These are phyloP conservation scores for Heterococcus sp. DNA, from an alignment of 108 stramenopile species.

Conservation along the genomic window DNA sequence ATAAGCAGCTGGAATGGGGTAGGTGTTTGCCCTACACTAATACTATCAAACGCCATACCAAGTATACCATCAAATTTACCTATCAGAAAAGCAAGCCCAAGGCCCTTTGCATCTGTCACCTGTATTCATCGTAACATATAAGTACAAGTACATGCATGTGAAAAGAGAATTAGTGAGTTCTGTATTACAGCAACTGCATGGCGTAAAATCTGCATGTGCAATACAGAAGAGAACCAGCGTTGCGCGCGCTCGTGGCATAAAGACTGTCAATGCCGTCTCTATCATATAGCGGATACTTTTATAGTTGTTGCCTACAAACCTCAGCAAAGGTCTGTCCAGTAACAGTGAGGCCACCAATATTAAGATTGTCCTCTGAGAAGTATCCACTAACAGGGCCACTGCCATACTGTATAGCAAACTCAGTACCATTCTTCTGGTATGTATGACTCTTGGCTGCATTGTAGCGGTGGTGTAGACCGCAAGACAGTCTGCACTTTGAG, in stretches of 20 bases:
- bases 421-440: conserved; percentile 7
- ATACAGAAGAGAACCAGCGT: background rate
- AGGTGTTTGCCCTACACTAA: conserved; percentile 73
- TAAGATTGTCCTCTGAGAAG: conserved; percentile 53
- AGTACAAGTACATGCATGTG: background rate
- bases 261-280: background rate
- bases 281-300: too few species aligned
- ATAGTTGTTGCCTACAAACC: background rate
- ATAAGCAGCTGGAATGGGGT: conserved; percentile 92
- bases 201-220: background rate
- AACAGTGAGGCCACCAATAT: conserved; percentile 55
- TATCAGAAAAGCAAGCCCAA: conserved; percentile 86
- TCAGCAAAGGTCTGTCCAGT: conserved; percentile 61
- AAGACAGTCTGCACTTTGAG: conserved; percentile 64
- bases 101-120: conserved; percentile 86
- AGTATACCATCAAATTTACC: conserved; percentile 96
- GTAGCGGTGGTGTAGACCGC: conserved; percentile 63
- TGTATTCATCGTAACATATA: background rate
- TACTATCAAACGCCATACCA: conserved; percentile 87
- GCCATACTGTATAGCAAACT: background rate
- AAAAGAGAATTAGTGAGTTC: background rate
- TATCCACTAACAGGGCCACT: conserved; percentile 68
- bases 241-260: background rate
- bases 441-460: conserved; percentile 55
- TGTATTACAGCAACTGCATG: background rate